These are phyloP conservation scores for Cairneyella variabilis DNA, from an alignment of 495 filamentous ascomycete genomes.

Conservation along the genomic window DNA sequence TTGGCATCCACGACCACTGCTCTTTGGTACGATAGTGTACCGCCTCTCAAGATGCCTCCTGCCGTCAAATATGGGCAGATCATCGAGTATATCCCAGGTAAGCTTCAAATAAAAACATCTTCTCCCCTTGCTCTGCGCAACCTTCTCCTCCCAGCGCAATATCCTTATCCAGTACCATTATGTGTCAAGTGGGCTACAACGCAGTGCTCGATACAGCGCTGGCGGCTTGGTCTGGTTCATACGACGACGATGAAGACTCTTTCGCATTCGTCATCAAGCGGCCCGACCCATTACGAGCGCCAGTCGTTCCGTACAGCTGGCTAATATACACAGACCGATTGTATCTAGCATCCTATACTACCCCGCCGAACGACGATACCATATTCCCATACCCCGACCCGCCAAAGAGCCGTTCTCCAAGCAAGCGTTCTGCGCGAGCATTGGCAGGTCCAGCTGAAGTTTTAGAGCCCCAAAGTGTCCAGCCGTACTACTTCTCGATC, in stretches of 20 bases:
- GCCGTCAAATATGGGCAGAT: slow-evolving; percentile 42
- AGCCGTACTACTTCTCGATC: slow-evolving; percentile 92
- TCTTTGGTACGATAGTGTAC: not conserved
- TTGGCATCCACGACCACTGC: slow-evolving; percentile 6
- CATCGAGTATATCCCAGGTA: slow-evolving; percentile 58
- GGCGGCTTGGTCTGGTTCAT: not conserved
- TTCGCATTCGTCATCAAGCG: not conserved
- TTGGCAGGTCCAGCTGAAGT: slow-evolving; percentile 47
- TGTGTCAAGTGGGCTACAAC: not conserved
- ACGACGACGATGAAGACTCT: not conserved
- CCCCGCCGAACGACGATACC: slow-evolving; percentile 72
- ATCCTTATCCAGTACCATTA: slow-evolving; percentile 16
- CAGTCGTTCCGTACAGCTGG: slow-evolving; percentile 12
- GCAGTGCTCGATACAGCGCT: not conserved
- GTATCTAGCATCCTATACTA: slow-evolving; percentile 89
- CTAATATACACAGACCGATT: slow-evolving; percentile 67
- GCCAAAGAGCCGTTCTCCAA: slow-evolving; percentile 55
- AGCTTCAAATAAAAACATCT: too few species aligned
- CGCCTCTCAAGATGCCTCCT: slow-evolving; percentile 25
- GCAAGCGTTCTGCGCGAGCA: slow-evolving; percentile 69
- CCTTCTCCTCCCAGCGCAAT: slow-evolving; percentile 3
- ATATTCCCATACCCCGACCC: slow-evolving; percentile 78
- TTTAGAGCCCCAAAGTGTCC: slow-evolving; percentile 31
- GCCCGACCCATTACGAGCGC: not conserved
- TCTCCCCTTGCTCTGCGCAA: slow-evolving; percentile 2